phyloP scores from a whole-genome alignment of 192 early-diverging fungal genomes.

The Coemansia biformis region DNA sequence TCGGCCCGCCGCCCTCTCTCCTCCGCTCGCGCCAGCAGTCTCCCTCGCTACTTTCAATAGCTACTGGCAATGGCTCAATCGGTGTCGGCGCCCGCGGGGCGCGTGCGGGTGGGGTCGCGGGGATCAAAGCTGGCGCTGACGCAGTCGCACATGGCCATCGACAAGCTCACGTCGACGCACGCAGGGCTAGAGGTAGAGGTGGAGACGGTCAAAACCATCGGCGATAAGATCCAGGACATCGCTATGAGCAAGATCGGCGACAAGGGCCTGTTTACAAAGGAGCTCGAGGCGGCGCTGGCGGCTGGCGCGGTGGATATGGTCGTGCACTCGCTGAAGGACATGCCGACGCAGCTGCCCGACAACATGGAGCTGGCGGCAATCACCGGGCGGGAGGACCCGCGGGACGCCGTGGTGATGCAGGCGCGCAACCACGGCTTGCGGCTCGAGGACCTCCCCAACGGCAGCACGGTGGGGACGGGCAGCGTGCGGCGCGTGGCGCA shows the following conservation, averaged over 20 bases:
- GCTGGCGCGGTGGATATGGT: constrained; percentile 69
- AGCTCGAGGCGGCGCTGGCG: constrained; percentile 75
- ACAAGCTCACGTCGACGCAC: constrained; percentile 48
- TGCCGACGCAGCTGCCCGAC: constrained; percentile 77
- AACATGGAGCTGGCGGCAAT: constrained; percentile 82
- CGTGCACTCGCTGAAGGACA: constrained; percentile 92
- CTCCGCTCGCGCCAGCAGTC: too few species aligned
- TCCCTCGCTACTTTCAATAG: too few species aligned
- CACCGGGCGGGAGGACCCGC: constrained; percentile 80
- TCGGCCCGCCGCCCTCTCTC: too few species aligned
- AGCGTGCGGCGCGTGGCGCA: constrained; percentile 85
- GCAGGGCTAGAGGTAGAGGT: constrained; percentile 51
- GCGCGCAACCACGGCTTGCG: constrained; percentile 23
- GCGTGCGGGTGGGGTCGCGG: constrained; percentile 66
- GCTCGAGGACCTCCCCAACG: constrained; percentile 62
- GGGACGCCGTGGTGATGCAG: constrained; percentile 78
- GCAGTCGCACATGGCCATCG: constrained; percentile 71
- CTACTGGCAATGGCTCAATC: background rate
- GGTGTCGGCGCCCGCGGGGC: background rate
- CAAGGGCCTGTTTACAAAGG: constrained; percentile 87
- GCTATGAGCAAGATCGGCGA: constrained; percentile 87
- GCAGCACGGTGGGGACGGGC: constrained; percentile 81
- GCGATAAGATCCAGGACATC: constrained; percentile 77
- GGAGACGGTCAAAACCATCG: constrained; percentile 61
- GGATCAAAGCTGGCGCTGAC: constrained; percentile 85